Evolutionary conservation across 2,329 filamentous ascomycete genomes (phyloP).

Genomic region (Emericellopsis atlantica): DNA sequence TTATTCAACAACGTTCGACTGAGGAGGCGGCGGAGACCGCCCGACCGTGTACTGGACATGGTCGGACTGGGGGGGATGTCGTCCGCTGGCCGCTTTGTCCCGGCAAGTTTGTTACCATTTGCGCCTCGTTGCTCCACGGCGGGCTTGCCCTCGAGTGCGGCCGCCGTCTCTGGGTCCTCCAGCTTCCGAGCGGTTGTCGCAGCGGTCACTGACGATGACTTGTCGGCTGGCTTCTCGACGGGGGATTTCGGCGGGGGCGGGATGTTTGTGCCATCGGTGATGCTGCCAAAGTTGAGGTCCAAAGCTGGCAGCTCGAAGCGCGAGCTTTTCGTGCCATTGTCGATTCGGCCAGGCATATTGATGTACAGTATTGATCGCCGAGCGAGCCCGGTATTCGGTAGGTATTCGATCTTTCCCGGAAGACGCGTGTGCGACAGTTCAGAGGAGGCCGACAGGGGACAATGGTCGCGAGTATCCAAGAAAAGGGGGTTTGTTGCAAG

Average conservation of each 20-base stretch:
- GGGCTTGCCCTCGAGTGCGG: neutral
- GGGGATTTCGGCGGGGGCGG: conserved; percentile 45
- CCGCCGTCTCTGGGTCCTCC: conserved; percentile 3
- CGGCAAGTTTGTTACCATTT: conserved; percentile 28
- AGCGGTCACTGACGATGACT: conserved; percentile 15
- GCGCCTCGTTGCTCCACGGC: conserved; percentile 8
- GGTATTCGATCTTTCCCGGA: too few species aligned
- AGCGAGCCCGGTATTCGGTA: too few species aligned
- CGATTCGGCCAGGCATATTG: conserved; percentile 18
- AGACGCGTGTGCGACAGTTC: too few species aligned
- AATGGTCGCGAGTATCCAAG: too few species aligned
- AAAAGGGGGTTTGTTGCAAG: too few species aligned
- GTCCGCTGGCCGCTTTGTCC: conserved; percentile 36
- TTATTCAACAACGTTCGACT: conserved; percentile 42
- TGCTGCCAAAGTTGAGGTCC: conserved; percentile 43
- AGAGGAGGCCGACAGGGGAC: too few species aligned
- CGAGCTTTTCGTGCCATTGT: conserved; percentile 13
- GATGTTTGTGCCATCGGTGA: conserved; percentile 50
- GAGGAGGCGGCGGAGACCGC: conserved; percentile 45
- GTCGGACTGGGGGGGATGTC: conserved; percentile 39
- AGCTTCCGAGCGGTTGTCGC: conserved; percentile 10
- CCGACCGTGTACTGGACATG: conserved; percentile 31
- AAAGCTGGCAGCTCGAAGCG: conserved; percentile 46
- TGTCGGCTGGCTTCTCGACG: conserved; percentile 24
- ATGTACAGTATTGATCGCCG: too few species aligned